Evolutionary conservation across 2,329 filamentous ascomycete species (phyloP).

Genomic region (Nemania sp.): DNA sequence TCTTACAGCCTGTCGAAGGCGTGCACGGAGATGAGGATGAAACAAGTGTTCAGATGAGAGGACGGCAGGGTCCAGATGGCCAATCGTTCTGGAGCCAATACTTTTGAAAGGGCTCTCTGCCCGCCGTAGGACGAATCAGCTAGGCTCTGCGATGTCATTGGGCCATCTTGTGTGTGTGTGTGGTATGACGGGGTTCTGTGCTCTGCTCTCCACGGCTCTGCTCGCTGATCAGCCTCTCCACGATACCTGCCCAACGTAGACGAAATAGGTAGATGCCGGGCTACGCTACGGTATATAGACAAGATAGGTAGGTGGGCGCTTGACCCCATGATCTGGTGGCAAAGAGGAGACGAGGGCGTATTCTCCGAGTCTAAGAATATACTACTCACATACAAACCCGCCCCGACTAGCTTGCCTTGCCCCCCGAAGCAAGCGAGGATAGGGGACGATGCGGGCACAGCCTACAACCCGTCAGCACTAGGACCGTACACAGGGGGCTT

Average conservation of each 20-base stretch:
- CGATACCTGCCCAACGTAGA: too few species aligned
- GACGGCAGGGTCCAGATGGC: background rate
- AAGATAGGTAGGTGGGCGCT: too few species aligned
- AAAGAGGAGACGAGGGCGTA: background rate
- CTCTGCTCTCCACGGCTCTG: too few species aligned
- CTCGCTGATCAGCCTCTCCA: too few species aligned
- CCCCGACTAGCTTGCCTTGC: background rate
- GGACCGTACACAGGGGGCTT: slow-evolving; percentile 14
- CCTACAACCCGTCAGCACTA: slow-evolving; percentile 11
- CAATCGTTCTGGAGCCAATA: background rate
- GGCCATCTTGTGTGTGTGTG: background rate
- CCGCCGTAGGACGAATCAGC: background rate
- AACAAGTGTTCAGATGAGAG: background rate
- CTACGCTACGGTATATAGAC: too few species aligned
- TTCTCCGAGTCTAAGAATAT: background rate
- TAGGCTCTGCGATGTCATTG: background rate
- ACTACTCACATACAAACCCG: too few species aligned
- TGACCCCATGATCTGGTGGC: too few species aligned
- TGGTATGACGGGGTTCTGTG: slow-evolving; percentile 3
- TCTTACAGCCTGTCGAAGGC: background rate
- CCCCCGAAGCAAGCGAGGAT: background rate
- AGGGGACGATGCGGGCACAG: background rate
- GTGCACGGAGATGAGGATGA: slow-evolving; percentile 3
- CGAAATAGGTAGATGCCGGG: too few species aligned
- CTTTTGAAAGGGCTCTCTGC: background rate